A percentile compares a stretch with the other conserved stretches of the same genome.
Evolutionary conservation across 768 basidiomycete genomes (phyloP).

Genomic region (Butyriboletus loyo): DNA sequence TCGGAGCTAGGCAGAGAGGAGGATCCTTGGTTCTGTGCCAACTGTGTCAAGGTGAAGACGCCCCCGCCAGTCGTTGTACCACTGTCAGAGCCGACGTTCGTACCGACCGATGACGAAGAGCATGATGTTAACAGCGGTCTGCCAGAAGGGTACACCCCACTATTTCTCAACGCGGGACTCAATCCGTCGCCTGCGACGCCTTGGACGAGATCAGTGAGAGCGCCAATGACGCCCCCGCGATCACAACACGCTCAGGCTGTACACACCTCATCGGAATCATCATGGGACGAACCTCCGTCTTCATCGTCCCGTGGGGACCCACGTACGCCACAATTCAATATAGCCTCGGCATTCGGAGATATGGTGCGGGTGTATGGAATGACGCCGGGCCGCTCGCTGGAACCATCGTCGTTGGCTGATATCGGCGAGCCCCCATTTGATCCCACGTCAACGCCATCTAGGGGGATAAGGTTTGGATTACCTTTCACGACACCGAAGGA

Average conservation of each 20-base stretch:
- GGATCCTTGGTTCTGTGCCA: constrained; percentile 75
- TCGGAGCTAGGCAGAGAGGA: constrained; percentile 70
- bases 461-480: constrained; percentile 61
- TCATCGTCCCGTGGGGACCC: constrained; percentile 52
- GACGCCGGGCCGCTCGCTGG: constrained; percentile 38
- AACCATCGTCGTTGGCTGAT: constrained; percentile 18
- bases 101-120: constrained; percentile 54
- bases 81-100: constrained; percentile 63
- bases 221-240: constrained; percentile 51
- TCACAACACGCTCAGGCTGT: constrained; percentile 20
- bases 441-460: constrained; percentile 77
- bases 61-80: constrained; percentile 35
- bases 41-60: constrained; percentile 45
- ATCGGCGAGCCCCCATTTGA: constrained; percentile 65
- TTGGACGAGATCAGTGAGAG: constrained; percentile 40
- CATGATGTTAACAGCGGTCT: constrained; percentile 16
- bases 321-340: constrained; percentile 48
- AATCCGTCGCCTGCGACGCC: constrained; percentile 54
- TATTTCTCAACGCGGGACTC: constrained; percentile 53
- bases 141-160: constrained; percentile 48
- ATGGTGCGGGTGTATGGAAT: constrained; percentile 38
- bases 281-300: constrained; percentile 42
- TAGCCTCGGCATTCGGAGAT: constrained; percentile 30
- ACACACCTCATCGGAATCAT: constrained; percentile 36
- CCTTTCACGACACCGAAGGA: constrained; percentile 66